phyloP scores from a whole-genome alignment of 75 land plant species.

The Picea glauca region DNA sequence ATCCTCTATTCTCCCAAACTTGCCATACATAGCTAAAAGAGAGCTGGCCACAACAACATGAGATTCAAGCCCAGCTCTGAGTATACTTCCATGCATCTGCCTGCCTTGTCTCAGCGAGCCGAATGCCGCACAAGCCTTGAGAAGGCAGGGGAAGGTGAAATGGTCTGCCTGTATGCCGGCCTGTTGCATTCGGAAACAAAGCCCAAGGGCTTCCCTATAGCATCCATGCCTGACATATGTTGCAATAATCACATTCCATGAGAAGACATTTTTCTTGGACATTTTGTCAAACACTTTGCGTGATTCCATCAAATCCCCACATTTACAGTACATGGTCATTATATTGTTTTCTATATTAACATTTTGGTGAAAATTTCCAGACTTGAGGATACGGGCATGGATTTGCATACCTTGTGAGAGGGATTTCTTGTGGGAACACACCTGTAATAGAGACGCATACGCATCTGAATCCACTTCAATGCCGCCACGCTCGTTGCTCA shows the following conservation, averaged over 20 bases:
- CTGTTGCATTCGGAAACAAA: conserved; percentile 10
- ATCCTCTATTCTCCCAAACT: conserved; percentile 49
- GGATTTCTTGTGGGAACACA: background rate
- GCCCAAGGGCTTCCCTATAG: conserved; percentile 9
- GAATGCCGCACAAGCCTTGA: conserved; percentile 23
- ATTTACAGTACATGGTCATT: too few species aligned
- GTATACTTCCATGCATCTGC: conserved; percentile 25
- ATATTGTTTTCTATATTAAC: too few species aligned
- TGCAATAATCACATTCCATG: conserved; percentile 26
- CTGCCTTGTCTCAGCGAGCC: conserved; percentile 14
- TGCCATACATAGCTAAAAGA: conserved; percentile 62
- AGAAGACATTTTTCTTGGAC: too few species aligned
- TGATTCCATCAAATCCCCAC: too few species aligned
- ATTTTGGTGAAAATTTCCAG: background rate
- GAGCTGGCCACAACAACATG: conserved; percentile 21
- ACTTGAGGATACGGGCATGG: background rate
- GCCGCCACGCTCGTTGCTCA: background rate
- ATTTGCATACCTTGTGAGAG: background rate
- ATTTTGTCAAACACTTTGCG: too few species aligned
- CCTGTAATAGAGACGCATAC: conserved; percentile 6
- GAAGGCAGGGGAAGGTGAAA: conserved; percentile 18
- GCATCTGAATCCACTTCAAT: background rate
- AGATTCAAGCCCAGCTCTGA: conserved; percentile 23
- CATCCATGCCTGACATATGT: conserved; percentile 17
- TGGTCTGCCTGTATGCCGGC: conserved; percentile 17